These are phyloP conservation scores for Clarireedia hainanense DNA, from an alignment of 2,329 filamentous ascomycete species.

Conservation along the genomic window DNA sequence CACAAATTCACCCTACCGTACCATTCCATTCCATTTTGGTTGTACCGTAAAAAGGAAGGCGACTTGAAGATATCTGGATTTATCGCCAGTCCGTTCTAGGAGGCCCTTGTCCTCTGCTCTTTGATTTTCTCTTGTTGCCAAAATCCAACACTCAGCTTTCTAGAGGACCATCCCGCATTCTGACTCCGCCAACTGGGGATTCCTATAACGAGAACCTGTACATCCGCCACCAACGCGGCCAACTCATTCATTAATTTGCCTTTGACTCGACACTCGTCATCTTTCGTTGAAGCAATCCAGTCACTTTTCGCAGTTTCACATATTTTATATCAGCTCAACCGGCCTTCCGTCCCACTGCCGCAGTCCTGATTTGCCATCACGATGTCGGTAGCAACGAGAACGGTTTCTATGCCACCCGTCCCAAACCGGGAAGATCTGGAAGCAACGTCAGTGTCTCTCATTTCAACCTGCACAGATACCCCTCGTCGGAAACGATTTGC, in stretches of 20 bases:
- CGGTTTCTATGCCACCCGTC: constrained; percentile 42
- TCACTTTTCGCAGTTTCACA: neutral
- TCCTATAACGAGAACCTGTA: too few relatives aligned
- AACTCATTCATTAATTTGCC: too few relatives aligned
- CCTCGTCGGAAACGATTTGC: neutral
- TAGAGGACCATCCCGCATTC: too few relatives aligned
- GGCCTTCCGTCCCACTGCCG: neutral
- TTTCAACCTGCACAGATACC: neutral
- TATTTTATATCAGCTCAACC: neutral
- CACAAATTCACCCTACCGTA: too few relatives aligned
- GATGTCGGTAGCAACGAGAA: constrained; percentile 16
- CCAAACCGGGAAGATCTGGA: constrained; percentile 56
- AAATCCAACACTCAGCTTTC: neutral
- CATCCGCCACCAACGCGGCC: too few relatives aligned
- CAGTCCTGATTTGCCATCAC: neutral
- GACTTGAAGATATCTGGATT: too few relatives aligned
- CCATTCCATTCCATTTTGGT: too few relatives aligned
- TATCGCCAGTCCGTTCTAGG: too few relatives aligned
- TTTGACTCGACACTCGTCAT: neutral
- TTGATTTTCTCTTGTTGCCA: too few relatives aligned
- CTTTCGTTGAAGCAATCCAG: neutral
- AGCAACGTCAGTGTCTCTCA: constrained; percentile 45
- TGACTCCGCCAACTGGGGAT: too few relatives aligned
- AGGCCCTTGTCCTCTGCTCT: too few relatives aligned
- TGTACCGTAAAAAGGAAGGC: too few relatives aligned